Evolutionary conservation across 257 asterid genomes (phyloP), one percentile per base, ranked within the genome.

Genomic region (Przewalskia tangutica): DNA sequence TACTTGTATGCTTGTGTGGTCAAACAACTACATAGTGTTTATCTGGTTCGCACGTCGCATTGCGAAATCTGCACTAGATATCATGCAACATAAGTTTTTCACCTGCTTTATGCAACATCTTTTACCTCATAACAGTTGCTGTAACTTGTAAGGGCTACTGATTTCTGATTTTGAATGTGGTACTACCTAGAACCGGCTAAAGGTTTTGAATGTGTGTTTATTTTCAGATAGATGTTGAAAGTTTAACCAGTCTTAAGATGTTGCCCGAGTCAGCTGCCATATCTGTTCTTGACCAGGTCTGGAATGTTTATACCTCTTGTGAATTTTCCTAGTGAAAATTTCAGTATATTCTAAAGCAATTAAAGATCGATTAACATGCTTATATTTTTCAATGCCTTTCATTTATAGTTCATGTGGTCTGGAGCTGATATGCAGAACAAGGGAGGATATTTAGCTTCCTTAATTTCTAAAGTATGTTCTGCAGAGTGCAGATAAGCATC

Each of bases 211-310:
- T 63, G 48, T 48, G 77, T 60, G 18, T 27, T 65, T 46, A 32
- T 81, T 85, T 89, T 82, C 98, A 95, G 99, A 89, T 95, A 77
- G 93, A 92, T 80, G 84, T 91, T 81, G 88, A 83, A 60, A 88
- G 88, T 88, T 83, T 95, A 81, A 80, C 87, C 84, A 79, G 84
- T 85, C 97, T 95, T 83, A 90, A 86, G 90, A 93, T 91, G 82
- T 83, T 95, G 82, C 95, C 98, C 0, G 95, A 90, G 81, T 86
- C 94, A 54, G 81, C 81, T 79, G 97, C 97, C 67, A 90, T 93
- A 85, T 88, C 95, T 79, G 89, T 93, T 84, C 99, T 95, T 81
- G 99, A 95, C 88, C 99, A 95, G 99, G 99, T 95, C 73, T 77
- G 81, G n/a, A n/a, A 82, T 50, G 50, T 44, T 63, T 81, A 18